Evolutionary conservation across 495 filamentous ascomycete genomes (phyloP), one percentile per base, ranked within the genome.

Genomic region (Elaphomyces granulatus): DNA sequence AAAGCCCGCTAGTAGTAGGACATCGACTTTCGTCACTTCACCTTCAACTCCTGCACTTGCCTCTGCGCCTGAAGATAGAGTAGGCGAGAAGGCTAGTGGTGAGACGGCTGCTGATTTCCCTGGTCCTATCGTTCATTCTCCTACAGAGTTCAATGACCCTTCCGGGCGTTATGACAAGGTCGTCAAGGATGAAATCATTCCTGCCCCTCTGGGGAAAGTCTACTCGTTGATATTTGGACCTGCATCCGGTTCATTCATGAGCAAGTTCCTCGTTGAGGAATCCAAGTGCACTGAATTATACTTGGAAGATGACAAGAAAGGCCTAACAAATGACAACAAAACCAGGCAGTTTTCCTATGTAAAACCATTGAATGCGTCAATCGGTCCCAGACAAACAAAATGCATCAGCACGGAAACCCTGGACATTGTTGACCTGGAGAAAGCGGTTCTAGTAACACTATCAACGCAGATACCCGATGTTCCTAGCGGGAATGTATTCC

Each of bases 321-420:
- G 81, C 19, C 62, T 87, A 26, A 78, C 70, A 16, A 72, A 71
- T 30, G 81, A 87, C 14, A 79, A 74, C 52, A 82, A 77, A 55
- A 72, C 71, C 1, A 69, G 88, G 31, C 77, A 60, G 23, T 94
- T 79, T 55, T 80, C 76, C 1, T 99, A 94, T 54, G 94, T 94
- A 63, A 95, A 94, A 53, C 90, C 87, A 8, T 65, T 99, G 8
- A 67, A 72, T 46, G 84, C 67, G 14, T 64, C 82, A 0, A 87
- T 99, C 49, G 90, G 90, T 0, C 90, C 92, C 2, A 94, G 76
- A 53, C 83, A 93, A 59, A 99, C 90, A 18, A 96, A 93, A 54
- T 96, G 92, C 56, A 79, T 92, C 42, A 84, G 82, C 37, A 87
- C 77, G 2, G 83, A 94, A 61, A 78, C 66, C 15, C 50, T 99